Evolutionary conservation across 2,329 filamentous ascomycete genomes (phyloP), one percentile per base, ranked within the genome.

Genomic region (Biscogniauxia sp.): DNA sequence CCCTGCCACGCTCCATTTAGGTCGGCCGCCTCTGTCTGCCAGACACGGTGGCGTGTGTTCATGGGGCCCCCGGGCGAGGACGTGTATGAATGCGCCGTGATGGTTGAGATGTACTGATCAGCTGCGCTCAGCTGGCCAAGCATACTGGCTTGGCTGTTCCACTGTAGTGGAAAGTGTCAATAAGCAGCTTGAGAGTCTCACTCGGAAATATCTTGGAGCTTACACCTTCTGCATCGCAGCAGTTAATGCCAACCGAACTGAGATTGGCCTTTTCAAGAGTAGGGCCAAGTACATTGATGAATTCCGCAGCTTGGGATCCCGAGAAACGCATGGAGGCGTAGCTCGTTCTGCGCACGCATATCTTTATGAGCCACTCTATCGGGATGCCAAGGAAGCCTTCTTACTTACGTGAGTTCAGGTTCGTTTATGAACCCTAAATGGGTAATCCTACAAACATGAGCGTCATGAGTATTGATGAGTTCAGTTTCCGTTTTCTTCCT

Each of bases 371-470:
- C 53, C 7, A 17, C 20, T 15, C 1, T 13, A 37, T 13, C 13
- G 6, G 25, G 5, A 54, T 9, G 2, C 6, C 25, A 26, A 2
- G 11, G 52, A 54, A 37, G 9, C 4, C 11, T 20, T 20, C 6
- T 7, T 26, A 56, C 61, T 62, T 19, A 66, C 64, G 62, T 70
- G 51, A 73, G 74, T 53, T 80, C 76, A 1, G 78, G 79, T 65
- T 82, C 80, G 66, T 82, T 82, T 50, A 82, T 68, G 61, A 80
- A 81, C 13, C 80, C 80, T 2, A 82, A 68, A 57, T 80, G 78
- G 1, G 78, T 78, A 51, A 83, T 68, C 2, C 37, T 45, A 17
- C 5, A n/a, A n/a, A 45, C 2, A 45, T 6, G 5, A 45, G 37
- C n/a, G n/a, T 45, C 2, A 45, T 6, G 5, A 45, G 37, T 45